Evolutionary conservation across 768 basidiomycete genomes (phyloP).

Genomic region (Gloeopeniophorella convolvens): DNA sequence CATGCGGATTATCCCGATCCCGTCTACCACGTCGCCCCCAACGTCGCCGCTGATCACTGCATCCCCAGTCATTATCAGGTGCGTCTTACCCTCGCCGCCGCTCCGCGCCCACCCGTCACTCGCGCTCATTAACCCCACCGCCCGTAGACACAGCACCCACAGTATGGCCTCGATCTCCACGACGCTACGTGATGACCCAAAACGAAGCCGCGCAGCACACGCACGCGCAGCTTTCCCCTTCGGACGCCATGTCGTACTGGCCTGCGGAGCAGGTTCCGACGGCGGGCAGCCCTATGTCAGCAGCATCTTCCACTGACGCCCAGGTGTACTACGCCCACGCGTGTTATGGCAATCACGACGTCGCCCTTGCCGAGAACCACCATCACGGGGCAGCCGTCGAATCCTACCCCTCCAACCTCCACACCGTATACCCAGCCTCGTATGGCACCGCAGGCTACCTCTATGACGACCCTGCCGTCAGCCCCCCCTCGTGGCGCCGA

Average conservation of each 20-base stretch:
- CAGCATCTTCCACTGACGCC: not conserved
- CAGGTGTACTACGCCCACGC: not conserved
- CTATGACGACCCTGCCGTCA: not conserved
- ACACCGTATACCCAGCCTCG: not conserved
- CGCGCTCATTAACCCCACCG: not conserved
- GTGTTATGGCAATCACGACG: not conserved
- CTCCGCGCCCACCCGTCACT: too few species aligned
- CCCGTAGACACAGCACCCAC: conserved; percentile 1
- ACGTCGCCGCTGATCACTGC: conserved; percentile 1
- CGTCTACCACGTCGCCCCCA: not conserved
- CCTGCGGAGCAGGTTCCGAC: not conserved
- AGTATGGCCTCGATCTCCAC: not conserved
- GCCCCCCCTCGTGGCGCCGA: not conserved
- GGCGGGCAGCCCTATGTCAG: not conserved
- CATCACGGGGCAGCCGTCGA: not conserved
- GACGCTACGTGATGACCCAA: not conserved
- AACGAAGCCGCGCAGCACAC: not conserved
- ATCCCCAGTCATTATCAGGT: conserved; percentile 12
- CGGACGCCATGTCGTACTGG: conserved; percentile 7
- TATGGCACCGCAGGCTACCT: not conserved
- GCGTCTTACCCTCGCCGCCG: too few species aligned
- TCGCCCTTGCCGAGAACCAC: not conserved
- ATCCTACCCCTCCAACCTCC: not conserved
- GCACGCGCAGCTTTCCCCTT: not conserved
- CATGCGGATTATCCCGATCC: not conserved